These are phyloP conservation scores for Candida chauliodis DNA, from an alignment of 805 yeast species.

Conservation along the genomic window DNA sequence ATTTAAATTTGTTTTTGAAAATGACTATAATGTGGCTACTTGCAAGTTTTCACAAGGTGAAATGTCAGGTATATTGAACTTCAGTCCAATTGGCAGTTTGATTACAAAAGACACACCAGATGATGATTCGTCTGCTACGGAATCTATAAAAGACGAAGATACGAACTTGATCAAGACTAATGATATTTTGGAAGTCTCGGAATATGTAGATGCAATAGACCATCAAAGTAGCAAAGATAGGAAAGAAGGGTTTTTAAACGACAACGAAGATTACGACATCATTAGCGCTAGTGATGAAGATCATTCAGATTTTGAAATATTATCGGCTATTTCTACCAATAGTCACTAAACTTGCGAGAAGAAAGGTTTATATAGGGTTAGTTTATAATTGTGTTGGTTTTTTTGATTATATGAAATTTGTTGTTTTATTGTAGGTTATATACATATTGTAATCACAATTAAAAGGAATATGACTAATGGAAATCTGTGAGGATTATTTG, in stretches of 20 bases:
- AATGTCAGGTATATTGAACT: slow-evolving; percentile 20
- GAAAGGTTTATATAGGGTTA: background rate
- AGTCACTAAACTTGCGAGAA: background rate
- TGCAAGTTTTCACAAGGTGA: slow-evolving; percentile 21
- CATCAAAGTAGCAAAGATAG: slow-evolving; percentile 23
- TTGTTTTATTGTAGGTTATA: too few species aligned
- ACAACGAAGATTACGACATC: slow-evolving; percentile 29
- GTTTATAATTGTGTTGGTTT: background rate
- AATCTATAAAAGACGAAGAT: slow-evolving; percentile 10
- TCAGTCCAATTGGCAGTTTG: slow-evolving; percentile 6
- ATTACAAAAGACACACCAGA: background rate
- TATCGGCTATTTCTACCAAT: slow-evolving; percentile 21
- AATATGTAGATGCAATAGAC: slow-evolving; percentile 20
- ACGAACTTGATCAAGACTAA: slow-evolving; percentile 16
- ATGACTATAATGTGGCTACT: slow-evolving; percentile 15
- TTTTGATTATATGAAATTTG: background rate
- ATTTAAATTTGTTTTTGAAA: slow-evolving; percentile 25
- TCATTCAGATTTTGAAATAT: slow-evolving; percentile 36
- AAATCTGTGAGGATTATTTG: background rate
- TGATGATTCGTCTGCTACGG: background rate
- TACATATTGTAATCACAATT: too few species aligned
- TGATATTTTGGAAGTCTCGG: slow-evolving; percentile 19
- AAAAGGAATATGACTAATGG: background rate
- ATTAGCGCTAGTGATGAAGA: slow-evolving; percentile 30
- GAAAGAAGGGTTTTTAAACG: slow-evolving; percentile 11